Evolutionary conservation across 345 rosid species (phyloP), one percentile per base, ranked within the genome.

Genomic region (Citrus australasica): DNA sequence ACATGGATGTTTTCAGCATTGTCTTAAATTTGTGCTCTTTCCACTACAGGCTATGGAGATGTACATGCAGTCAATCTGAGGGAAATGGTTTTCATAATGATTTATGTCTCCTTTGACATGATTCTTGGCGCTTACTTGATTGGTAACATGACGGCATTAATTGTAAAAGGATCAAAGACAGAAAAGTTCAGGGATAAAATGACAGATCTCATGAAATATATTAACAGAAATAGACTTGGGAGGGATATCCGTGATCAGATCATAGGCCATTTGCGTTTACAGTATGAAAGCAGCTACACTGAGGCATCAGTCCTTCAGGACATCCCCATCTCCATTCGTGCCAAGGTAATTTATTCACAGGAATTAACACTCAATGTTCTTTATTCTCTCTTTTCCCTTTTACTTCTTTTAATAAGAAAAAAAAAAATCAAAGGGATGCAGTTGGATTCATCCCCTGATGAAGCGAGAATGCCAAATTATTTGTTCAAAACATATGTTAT

Each of bases 61-160:
- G 88, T 96, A 80, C 99, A 94, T 68, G 99, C 99, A 5, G 98
- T 96, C 81, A 96, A 96, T 79, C 2, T 91, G 74, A 91, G 99
- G 87, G 99, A 96, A 85, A 96, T 96, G 99, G 89, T 96, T 80
- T 96, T 96, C 37, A 71, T 94, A 72, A 96, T 96, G 99, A 79
- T 89, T 58, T 96, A 84, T 81, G 95, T 94, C 72, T 96, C 99
- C 9, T 90, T 96, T 62, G 99, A 96, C 83, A 96, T 96, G 99
- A 84, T 96, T 87, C 94, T 96, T 9, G 93, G 99, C 61, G 98
- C 99, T 13, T 96, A 96, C 84, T 83, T 96, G 79, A 91, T 94
- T 35, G 99, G 99, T 84, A 96, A 96, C 85, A 96, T 94, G 92
- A 96, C 99, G 40, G 99, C 99, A 10, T 84, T 96, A 85, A 94